Conservation (phyloP, 139 green algal genomes). For the Chlamydomonas asymmetrica region DNA sequence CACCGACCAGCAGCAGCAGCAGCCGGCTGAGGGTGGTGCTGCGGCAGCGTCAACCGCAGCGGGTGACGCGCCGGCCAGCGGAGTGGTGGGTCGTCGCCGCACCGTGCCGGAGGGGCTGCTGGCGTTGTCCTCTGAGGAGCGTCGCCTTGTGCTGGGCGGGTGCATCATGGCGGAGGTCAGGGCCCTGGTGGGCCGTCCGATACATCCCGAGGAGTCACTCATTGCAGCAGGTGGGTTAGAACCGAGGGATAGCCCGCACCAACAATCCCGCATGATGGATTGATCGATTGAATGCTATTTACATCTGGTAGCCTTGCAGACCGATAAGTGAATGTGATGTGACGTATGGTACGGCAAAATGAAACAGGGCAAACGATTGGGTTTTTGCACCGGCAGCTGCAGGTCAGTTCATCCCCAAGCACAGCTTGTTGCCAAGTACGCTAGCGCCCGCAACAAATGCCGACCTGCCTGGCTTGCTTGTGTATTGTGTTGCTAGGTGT, state of each 20-base stretch:
- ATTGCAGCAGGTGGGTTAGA: conserved; percentile 41
- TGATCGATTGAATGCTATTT: too few relatives aligned
- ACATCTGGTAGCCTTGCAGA: too few relatives aligned
- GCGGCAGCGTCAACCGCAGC: not conserved
- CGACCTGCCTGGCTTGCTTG: too few relatives aligned
- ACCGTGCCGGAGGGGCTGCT: conserved; percentile 43
- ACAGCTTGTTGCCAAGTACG: too few relatives aligned
- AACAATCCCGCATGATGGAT: too few relatives aligned
- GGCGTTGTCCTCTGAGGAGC: conserved; percentile 59
- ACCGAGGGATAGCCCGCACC: too few relatives aligned
- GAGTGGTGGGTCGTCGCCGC: not conserved
- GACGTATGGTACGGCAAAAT: too few relatives aligned
- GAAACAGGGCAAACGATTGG: too few relatives aligned
- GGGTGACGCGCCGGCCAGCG: not conserved
- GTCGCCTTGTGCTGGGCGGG: conserved; percentile 62
- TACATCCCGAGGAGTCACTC: conserved; percentile 70
- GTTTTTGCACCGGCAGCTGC: too few relatives aligned
- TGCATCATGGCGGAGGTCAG: conserved; percentile 72
- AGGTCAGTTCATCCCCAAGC: too few relatives aligned
- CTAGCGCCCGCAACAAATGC: too few relatives aligned
- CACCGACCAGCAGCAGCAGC: not conserved
- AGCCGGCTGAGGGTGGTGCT: not conserved
- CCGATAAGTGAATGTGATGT: too few relatives aligned
- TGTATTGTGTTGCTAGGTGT: conserved; percentile 29
- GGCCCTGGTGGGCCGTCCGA: conserved; percentile 56